These are phyloP conservation scores for Colletotrichum musae DNA, from an alignment of 2,329 filamentous ascomycete genomes.

Conservation along the genomic window DNA sequence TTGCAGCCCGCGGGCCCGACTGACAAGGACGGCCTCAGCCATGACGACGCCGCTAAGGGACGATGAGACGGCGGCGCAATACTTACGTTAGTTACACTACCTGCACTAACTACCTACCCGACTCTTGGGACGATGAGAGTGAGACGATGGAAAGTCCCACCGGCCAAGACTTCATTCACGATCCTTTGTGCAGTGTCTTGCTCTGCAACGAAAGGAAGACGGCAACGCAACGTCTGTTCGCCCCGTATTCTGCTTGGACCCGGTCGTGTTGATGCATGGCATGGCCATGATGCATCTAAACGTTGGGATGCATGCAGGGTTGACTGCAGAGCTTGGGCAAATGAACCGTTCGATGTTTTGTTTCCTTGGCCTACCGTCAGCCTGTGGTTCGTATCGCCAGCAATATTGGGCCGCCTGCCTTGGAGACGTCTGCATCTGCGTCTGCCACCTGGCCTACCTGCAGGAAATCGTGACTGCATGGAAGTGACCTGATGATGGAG, in stretches of 20 bases:
- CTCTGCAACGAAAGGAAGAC: not conserved
- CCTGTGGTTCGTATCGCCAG: not conserved
- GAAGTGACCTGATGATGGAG: not conserved
- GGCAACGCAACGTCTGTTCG: not conserved
- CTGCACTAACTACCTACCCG: not conserved
- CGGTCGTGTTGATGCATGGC: not conserved
- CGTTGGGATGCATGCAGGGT: slow-evolving; percentile 2
- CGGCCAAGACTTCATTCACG: not conserved
- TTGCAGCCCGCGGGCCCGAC: slow-evolving; percentile 8
- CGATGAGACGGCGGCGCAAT: slow-evolving; percentile 34
- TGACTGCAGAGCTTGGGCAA: not conserved
- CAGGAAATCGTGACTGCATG: not conserved
- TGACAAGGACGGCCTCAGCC: slow-evolving; percentile 27
- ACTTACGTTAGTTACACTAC: no score
- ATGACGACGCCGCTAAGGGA: slow-evolving; percentile 26
- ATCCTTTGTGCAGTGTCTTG: slow-evolving; percentile 16
- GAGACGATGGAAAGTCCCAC: slow-evolving; percentile 5
- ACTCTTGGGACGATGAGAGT: slow-evolving; percentile 5
- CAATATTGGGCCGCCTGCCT: not conserved
- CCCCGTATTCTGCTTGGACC: slow-evolving; percentile 9
- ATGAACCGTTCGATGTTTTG: not conserved
- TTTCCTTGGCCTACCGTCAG: not conserved
- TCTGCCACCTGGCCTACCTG: not conserved
- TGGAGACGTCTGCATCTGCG: not conserved
- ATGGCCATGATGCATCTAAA: not conserved